Evolutionary conservation across 352 stramenopile genomes (phyloP), one percentile per base, ranked within the genome.

Genomic region (Phytophthora cactorum): DNA sequence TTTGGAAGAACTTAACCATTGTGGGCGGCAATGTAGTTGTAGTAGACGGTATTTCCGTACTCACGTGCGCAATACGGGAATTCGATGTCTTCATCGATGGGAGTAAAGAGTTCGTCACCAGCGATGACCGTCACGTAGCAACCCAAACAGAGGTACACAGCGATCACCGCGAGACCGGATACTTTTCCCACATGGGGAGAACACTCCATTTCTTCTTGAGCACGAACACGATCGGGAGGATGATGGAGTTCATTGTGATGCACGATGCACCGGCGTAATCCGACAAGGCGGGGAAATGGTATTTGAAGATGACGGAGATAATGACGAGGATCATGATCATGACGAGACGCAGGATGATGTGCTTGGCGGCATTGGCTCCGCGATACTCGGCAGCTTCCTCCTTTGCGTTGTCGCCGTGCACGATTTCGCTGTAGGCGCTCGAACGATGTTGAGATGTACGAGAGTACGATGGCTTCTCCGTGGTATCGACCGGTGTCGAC

Each of bases 221-320:
- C 74, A 89, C 88, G 66, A 90, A 88, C n/a, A 77, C 57, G 29
- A 86, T 89, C 0, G 82, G 82, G 41, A 90, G 60, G 55, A 89
- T 86, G 28, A 89, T 88, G 66, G 78, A 90, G 62, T 69, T 75
- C n/a, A 86, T 56, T 38, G 79, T 75, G 34, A 86, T 79, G 45
- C 67, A 66, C 51, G 70, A 90, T 0, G 82, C 78, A 27, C 82
- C 82, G 27, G 86, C 70, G 29, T 89, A 88, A 66, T 87, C 78
- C n/a, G 74, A 77, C 39, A 89, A 78, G 52, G 88, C 80, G 56
- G 81, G 67, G 60, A 90, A 86, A 31, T 86, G 73, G 67, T 91
- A 69, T 62, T 86, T 77, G 69, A 82, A 81, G 22, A 82, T 63
- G 44, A 84, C 75, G 36, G 75, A 68, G 29, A 86, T 61, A 36